Percentiles rank a stretch among this genome's conserved stretches.
Conservation (phyloP, 1,139 yeast species). For the Meyerozyma smithsonii region DNA sequence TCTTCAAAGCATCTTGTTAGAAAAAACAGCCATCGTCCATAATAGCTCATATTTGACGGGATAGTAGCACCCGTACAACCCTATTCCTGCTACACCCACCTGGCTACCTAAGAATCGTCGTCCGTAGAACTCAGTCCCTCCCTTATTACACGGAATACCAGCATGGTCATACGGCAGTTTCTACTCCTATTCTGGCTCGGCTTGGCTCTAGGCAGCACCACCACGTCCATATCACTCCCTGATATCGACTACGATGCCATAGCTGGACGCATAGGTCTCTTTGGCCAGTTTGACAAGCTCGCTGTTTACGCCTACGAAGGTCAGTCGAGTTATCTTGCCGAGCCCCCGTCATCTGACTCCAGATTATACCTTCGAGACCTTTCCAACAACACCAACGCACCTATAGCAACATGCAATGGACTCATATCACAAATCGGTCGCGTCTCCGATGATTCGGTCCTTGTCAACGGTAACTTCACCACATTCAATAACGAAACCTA, state of each 20-base stretch:
- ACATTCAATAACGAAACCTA: constrained; percentile 31
- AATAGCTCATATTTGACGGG: background rate
- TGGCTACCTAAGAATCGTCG: too few relatives aligned
- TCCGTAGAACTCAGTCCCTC: too few relatives aligned
- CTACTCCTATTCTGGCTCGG: background rate
- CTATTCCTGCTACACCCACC: background rate
- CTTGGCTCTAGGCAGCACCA: constrained; percentile 6
- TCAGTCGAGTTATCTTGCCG: constrained; percentile 13
- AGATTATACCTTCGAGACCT: constrained; percentile 30
- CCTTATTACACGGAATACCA: background rate
- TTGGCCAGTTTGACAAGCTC: constrained; percentile 63
- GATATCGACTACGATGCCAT: constrained; percentile 24
- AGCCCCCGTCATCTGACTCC: constrained; percentile 9
- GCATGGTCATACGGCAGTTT: constrained; percentile 1
- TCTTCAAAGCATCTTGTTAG: background rate
- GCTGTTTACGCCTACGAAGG: constrained; percentile 48
- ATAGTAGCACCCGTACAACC: background rate
- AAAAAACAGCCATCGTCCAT: too few relatives aligned
- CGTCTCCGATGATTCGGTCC: constrained; percentile 24
- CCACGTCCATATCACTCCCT: constrained; percentile 21
- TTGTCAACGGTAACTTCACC: constrained; percentile 43
- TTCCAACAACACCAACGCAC: constrained; percentile 22
- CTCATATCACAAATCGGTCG: constrained; percentile 21
- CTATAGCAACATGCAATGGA: constrained; percentile 33
- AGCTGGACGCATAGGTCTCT: constrained; percentile 49